A percentile compares a stretch with the other conserved stretches of the same genome.
Conservation (phyloP, 2,329 filamentous ascomycete species). For the Metarhizium humberi region DNA sequence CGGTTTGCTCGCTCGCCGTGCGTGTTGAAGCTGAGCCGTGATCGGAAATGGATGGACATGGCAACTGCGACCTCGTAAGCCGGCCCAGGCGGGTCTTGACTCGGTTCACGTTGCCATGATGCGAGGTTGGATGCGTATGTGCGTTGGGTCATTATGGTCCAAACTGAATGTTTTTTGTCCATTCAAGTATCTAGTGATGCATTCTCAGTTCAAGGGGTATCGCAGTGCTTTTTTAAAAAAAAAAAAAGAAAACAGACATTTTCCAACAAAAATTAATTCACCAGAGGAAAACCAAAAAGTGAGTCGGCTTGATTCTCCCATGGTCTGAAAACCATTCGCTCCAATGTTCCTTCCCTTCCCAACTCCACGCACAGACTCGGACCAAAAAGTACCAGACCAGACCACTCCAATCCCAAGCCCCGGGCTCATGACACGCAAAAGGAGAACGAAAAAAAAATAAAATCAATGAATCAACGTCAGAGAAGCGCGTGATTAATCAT, state of each 20-base stretch:
- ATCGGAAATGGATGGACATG: too few species aligned
- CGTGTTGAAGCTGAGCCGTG: too few species aligned
- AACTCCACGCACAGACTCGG: background rate
- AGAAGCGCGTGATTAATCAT: background rate
- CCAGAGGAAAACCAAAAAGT: background rate
- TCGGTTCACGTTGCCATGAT: too few species aligned
- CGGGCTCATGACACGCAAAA: background rate
- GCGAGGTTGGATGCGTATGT: too few species aligned
- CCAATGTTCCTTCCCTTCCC: background rate
- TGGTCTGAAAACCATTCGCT: background rate
- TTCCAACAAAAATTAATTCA: too few species aligned
- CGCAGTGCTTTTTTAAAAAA: background rate
- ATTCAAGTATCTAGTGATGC: background rate
- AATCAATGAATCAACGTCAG: background rate
- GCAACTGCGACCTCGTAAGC: too few species aligned
- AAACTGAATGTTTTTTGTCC: background rate
- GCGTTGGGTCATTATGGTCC: too few species aligned
- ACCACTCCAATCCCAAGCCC: background rate
- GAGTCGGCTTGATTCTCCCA: background rate
- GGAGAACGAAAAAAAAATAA: background rate
- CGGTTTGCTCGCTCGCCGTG: too few species aligned
- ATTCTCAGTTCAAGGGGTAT: conserved; percentile 1
- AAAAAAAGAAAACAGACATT: too few species aligned
- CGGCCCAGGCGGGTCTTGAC: too few species aligned
- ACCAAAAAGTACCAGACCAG: background rate